A percentile compares a stretch with the other conserved stretches of the same genome.
These are phyloP conservation scores for Phaeosphaeria sp. DNA, from an alignment of 2,329 filamentous ascomycete genomes.

Conservation along the genomic window DNA sequence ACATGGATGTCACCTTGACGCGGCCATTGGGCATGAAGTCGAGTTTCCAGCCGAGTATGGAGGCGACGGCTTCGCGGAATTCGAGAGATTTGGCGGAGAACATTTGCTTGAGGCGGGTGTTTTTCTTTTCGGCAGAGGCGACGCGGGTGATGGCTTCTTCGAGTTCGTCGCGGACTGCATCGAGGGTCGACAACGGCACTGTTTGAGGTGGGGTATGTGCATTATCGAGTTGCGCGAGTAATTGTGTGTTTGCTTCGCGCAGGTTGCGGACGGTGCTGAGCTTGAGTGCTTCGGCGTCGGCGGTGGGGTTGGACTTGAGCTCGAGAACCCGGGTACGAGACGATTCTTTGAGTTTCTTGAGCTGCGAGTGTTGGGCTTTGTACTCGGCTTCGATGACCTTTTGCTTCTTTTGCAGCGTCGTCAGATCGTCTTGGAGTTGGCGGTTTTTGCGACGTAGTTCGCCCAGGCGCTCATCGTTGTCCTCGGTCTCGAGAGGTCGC, in stretches of 20 bases:
- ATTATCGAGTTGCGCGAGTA: slow-evolving; percentile 74
- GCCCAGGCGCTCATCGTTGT: slow-evolving; percentile 74
- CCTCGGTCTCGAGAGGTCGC: slow-evolving; percentile 64
- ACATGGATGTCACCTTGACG: slow-evolving; percentile 87
- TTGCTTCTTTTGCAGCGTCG: slow-evolving; percentile 71
- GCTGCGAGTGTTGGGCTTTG: slow-evolving; percentile 73
- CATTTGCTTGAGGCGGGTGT: slow-evolving; percentile 86
- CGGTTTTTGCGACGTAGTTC: slow-evolving; percentile 88
- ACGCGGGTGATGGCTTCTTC: slow-evolving; percentile 59
- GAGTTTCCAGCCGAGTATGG: slow-evolving; percentile 90
- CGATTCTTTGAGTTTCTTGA: slow-evolving; percentile 70
- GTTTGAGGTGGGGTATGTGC: slow-evolving; percentile 52
- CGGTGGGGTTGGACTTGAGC: slow-evolving; percentile 89
- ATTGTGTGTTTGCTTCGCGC: slow-evolving; percentile 81
- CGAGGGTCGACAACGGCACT: slow-evolving; percentile 79
- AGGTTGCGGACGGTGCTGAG: slow-evolving; percentile 78
- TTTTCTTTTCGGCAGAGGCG: slow-evolving; percentile 78
- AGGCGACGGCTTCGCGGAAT: slow-evolving; percentile 94
- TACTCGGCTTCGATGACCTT: slow-evolving; percentile 78
- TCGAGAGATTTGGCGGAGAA: slow-evolving; percentile 91
- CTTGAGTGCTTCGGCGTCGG: slow-evolving; percentile 85
- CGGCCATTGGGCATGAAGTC: slow-evolving; percentile 98
- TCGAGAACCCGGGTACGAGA: slow-evolving; percentile 84
- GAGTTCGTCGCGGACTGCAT: slow-evolving; percentile 77
- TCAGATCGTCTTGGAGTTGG: slow-evolving; percentile 79